These are phyloP conservation scores for Dipodascopsis uninucleata DNA, from an alignment of 805 yeast species.

Conservation along the genomic window DNA sequence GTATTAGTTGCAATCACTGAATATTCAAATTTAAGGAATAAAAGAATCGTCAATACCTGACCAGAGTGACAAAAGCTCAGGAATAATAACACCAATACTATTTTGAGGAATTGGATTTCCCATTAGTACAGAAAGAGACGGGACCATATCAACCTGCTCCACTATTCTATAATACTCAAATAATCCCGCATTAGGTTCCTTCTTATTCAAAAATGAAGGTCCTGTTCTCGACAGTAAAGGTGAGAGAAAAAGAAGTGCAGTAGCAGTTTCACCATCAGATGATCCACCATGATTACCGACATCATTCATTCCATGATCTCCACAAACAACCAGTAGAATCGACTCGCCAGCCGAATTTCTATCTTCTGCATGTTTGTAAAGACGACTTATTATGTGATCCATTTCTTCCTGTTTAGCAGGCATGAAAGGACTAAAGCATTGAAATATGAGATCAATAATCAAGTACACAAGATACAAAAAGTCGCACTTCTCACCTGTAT, in stretches of 20 bases:
- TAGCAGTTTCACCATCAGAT: conserved; percentile 83
- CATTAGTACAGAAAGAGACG: conserved; percentile 59
- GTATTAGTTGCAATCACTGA: no score
- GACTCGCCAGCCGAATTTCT: conserved; percentile 38
- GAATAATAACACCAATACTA: conserved; percentile 67
- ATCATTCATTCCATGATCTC: conserved; percentile 97
- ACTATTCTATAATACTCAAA: conserved; percentile 53
- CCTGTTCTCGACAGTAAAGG: conserved; percentile 46
- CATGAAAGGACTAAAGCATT: conserved; percentile 64
- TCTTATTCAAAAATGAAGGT: conserved; percentile 3
- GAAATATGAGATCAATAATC: background rate
- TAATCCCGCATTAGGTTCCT: conserved; percentile 38
- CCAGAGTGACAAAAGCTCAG: conserved; percentile 45
- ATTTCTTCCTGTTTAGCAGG: conserved; percentile 76
- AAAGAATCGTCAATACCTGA: conserved; percentile 28
- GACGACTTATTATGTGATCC: conserved; percentile 60
- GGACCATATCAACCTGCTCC: conserved; percentile 70
- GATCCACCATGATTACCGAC: conserved; percentile 97
- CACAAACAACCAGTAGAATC: conserved; percentile 71
- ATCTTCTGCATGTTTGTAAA: conserved; percentile 45
- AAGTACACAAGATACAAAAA: background rate
- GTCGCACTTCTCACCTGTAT: conserved; percentile 7
- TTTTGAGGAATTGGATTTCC: conserved; percentile 68
- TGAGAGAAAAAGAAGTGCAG: conserved; percentile 72
- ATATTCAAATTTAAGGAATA: background rate